Percentiles rank a stretch among this genome's conserved stretches.
Evolutionary conservation across 2,329 filamentous ascomycete genomes (phyloP).

Genomic region (Trichophyton equinum): DNA sequence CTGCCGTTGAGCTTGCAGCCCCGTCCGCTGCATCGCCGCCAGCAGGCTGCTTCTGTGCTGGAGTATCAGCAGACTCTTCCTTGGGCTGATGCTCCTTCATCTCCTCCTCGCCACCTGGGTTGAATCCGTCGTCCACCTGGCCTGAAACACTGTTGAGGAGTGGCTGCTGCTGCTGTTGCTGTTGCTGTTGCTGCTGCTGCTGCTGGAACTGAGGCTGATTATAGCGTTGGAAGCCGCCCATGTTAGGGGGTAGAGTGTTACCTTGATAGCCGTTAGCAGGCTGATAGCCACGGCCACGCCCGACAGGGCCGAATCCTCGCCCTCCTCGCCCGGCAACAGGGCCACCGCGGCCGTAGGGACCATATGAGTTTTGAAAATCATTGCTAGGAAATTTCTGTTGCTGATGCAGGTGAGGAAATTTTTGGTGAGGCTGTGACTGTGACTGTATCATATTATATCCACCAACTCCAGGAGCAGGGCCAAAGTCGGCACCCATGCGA

Average conservation of each 20-base stretch:
- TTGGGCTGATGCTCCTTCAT: conserved; percentile 19
- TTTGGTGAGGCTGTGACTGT: conserved; percentile 66
- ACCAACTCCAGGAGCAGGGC: conserved; percentile 58
- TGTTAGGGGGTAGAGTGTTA: conserved; percentile 26
- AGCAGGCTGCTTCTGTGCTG: not conserved
- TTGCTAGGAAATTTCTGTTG: conserved; percentile 46
- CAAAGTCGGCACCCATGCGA: conserved; percentile 57
- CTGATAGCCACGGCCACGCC: conserved; percentile 28
- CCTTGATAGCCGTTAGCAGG: conserved; percentile 21
- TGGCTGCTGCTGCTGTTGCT: not conserved
- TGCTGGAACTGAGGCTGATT: conserved; percentile 21
- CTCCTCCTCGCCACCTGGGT: conserved; percentile 25
- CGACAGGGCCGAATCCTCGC: conserved; percentile 42
- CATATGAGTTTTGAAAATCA: conserved; percentile 61
- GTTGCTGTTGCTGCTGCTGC: not conserved
- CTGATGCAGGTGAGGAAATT: conserved; percentile 53
- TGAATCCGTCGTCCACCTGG: conserved; percentile 21
- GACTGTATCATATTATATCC: conserved; percentile 58
- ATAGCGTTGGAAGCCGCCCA: conserved; percentile 22
- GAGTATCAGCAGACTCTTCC: not conserved
- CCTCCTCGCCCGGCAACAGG: conserved; percentile 41
- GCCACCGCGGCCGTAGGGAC: conserved; percentile 53
- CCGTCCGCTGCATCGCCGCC: not conserved
- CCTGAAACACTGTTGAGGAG: not conserved
- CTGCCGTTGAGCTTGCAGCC: not conserved